phyloP scores from a whole-genome alignment of 345 rosid species.

The Viola odorata region DNA sequence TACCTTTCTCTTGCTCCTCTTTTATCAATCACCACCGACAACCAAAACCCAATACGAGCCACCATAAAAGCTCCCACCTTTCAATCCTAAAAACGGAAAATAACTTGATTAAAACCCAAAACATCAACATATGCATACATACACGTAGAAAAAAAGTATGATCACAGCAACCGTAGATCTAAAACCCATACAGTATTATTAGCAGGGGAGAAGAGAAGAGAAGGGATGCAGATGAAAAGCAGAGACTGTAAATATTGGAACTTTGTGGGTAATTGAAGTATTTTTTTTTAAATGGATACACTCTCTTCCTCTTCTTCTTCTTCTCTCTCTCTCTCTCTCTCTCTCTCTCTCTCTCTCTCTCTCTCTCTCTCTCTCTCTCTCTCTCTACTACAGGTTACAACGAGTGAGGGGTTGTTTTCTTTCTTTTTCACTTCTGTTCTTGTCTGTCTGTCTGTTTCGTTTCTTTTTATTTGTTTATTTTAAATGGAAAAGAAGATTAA shows the following conservation, averaged over 20 bases:
- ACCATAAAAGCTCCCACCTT: neutral
- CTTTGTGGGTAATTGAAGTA: constrained; percentile 7
- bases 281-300: neutral
- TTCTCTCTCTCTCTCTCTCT: neutral
- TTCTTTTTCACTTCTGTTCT: neutral
- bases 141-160: neutral
- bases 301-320: neutral
- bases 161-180: neutral
- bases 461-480: neutral
- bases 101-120: neutral
- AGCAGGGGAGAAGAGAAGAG: neutral
- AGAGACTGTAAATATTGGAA: constrained; percentile 7
- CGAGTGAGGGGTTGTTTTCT: neutral
- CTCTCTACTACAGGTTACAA: neutral
- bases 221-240: neutral
- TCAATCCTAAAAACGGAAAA: too few species aligned
- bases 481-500: constrained; percentile 2
- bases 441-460: neutral
- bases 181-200: neutral
- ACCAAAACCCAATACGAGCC: neutral
- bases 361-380: neutral
- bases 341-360: neutral
- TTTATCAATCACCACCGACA: neutral
- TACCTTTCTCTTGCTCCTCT: constrained; percentile 2
- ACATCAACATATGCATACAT: neutral